Conservation (phyloP, 78 protist species). For the Chrysochromulina tobinii region DNA sequence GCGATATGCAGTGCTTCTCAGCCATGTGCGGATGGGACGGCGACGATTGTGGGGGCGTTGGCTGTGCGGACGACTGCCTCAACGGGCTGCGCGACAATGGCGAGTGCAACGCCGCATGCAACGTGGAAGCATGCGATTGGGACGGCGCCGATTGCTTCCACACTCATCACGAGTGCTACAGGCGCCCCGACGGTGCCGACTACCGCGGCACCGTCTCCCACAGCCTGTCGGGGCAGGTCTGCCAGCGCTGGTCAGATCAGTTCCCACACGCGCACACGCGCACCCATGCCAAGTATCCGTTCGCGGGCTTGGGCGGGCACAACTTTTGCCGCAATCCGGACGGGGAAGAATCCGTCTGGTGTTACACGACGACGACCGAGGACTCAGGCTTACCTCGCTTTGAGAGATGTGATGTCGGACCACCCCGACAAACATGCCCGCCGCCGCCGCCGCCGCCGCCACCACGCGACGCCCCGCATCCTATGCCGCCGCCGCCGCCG, state of each 20-base stretch:
- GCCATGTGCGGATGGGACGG: not conserved
- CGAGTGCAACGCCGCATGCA: not conserved
- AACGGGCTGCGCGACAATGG: not conserved
- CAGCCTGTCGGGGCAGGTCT: not conserved
- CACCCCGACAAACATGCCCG: no score
- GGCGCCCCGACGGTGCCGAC: not conserved
- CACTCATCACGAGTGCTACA: not conserved
- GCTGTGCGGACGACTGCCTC: not conserved
- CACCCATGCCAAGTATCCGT: not conserved
- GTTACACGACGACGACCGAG: no score
- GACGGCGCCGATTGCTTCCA: slow-evolving; percentile 14
- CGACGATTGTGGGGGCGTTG: not conserved
- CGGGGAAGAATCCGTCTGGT: not conserved
- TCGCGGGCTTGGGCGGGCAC: slow-evolving; percentile 28
- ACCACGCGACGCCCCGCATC: no score
- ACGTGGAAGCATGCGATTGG: not conserved
- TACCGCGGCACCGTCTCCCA: not conserved
- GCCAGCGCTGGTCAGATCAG: not conserved
- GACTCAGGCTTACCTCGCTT: no score
- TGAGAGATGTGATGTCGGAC: no score
- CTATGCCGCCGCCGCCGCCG: no score
- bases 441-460: no score
- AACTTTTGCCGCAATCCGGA: slow-evolving; percentile 39
- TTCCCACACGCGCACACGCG: not conserved
- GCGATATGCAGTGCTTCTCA: not conserved